Percentiles rank a stretch among this genome's conserved stretches.
Conservation (phyloP, 768 basidiomycete species). For the Agaricus blazei region DNA sequence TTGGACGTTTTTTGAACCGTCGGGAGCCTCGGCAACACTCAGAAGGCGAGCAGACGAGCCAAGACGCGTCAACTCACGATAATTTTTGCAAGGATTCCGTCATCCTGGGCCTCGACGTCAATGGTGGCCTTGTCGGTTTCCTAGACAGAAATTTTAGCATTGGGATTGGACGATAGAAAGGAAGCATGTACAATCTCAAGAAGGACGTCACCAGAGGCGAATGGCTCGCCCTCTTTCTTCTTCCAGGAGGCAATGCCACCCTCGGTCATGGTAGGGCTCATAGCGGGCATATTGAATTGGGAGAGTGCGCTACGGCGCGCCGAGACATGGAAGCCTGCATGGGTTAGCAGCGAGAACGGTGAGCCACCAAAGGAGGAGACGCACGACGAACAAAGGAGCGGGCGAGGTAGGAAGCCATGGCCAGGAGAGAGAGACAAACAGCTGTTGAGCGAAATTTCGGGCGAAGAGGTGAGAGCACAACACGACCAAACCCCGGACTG, state of each 20-base stretch:
- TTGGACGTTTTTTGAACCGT: conserved; percentile 81
- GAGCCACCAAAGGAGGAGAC: conserved; percentile 16
- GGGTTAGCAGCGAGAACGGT: background rate
- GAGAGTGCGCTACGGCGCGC: conserved; percentile 72
- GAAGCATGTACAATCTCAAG: conserved; percentile 78
- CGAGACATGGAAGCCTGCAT: conserved; percentile 80
- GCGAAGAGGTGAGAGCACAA: conserved; percentile 22
- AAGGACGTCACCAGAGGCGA: conserved; percentile 86
- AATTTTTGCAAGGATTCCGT: conserved; percentile 95
- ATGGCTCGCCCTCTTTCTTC: conserved; percentile 91
- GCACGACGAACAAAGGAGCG: conserved; percentile 65
- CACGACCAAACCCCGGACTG: conserved; percentile 20
- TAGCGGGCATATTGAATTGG: conserved; percentile 94
- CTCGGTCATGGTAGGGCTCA: conserved; percentile 99
- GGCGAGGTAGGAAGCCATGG: conserved; percentile 61
- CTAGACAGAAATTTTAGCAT: conserved; percentile 33
- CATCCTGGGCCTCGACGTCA: conserved; percentile 98
- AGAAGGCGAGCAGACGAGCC: background rate
- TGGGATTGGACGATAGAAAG: background rate
- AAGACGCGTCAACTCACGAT: conserved; percentile 52
- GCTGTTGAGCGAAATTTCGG: no score
- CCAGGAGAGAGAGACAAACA: conserved; percentile 13
- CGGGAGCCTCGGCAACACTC: conserved; percentile 48
- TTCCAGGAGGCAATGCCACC: conserved; percentile 98
- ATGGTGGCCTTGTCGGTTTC: conserved; percentile 99